Evolutionary conservation across 1,284 basidiomycete genomes (phyloP), one percentile per base, ranked within the genome.

Genomic region (Trametes hirsuta): DNA sequence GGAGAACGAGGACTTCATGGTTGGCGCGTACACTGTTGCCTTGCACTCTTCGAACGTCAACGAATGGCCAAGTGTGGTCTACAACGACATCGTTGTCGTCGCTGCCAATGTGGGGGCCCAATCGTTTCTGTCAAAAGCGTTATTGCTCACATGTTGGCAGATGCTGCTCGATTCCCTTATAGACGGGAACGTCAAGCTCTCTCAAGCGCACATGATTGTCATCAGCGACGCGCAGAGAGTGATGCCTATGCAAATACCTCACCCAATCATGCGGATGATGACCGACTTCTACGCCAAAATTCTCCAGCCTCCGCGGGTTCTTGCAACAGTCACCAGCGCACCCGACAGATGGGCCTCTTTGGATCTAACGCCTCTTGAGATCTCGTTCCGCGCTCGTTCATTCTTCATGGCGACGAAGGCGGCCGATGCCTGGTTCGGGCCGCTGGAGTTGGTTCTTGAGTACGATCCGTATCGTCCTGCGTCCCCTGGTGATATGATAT

Each of bases 381-480:
- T 52, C 9, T 42, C 58, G 21, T 48, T 61, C 18, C 37, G 37
- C 5, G 64, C 64, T 14, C 51, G 47, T 3, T 25, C 64, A 10
- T 58, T 62, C 48, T 66, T 66, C 44, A 30, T 61, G 8, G 50
- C 34, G 11, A 45, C 56, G 2, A 53, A 53, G 21, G 42, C 56
- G n/a, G 45, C 39, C 21, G 62, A 66, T 36, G 45, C 58, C 15
- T 57, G 62, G 53, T 53, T 56, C 34, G 52, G 71, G 56, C 74
- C 79, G 40, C 74, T 74, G 60, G 79, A 85, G 67, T 63, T 79
- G 9, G 76, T 82, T 0, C 69, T 83, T n/a, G 66, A 77, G n/a
- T 83, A 81, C 56, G 76, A 80, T 21, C 57, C 74, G 4, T 18
- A 58, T 47, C 2, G 53, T 61, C 39, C 55, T 39, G 14, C 39